Evolutionary conservation across 2,329 filamentous ascomycete species (phyloP).

Genomic region (Myriosclerotinia curreyana): DNA sequence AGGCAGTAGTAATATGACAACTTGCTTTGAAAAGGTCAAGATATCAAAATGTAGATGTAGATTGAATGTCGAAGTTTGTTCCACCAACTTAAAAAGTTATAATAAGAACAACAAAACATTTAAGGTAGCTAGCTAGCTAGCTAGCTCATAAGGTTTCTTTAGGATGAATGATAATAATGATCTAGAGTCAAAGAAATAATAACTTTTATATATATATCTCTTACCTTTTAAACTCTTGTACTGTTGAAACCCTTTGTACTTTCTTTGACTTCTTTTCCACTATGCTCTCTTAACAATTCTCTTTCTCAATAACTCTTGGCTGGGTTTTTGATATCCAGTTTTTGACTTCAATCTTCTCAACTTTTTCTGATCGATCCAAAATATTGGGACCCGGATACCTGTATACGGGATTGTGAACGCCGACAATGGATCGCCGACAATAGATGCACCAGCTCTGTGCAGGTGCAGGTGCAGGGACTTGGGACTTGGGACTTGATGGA

Average conservation of each 20-base stretch:
- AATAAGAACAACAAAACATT: neutral
- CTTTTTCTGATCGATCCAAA: neutral
- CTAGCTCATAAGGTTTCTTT: too few species aligned
- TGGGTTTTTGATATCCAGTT: neutral
- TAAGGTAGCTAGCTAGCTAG: too few species aligned
- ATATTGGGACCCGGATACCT: conserved; percentile 8
- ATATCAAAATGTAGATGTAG: neutral
- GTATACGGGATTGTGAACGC: conserved; percentile 1
- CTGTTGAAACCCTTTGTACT: neutral
- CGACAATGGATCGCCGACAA: neutral
- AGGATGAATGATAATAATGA: neutral
- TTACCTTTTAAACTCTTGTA: neutral
- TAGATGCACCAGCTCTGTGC: conserved; percentile 5
- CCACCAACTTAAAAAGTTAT: neutral
- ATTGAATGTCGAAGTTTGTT: neutral
- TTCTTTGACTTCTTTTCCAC: neutral
- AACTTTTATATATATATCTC: neutral
- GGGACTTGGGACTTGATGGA: neutral
- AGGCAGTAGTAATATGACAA: neutral
- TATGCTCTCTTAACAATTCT: neutral
- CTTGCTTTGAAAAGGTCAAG: neutral
- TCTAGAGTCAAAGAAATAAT: neutral
- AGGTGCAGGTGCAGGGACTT: conserved; percentile 3
- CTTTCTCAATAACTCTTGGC: conserved; percentile 11
- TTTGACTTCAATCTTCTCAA: neutral